Base-by-base conservation (phyloP, 345 rosid genomes). In the Bruguiera sexangula region DNA sequence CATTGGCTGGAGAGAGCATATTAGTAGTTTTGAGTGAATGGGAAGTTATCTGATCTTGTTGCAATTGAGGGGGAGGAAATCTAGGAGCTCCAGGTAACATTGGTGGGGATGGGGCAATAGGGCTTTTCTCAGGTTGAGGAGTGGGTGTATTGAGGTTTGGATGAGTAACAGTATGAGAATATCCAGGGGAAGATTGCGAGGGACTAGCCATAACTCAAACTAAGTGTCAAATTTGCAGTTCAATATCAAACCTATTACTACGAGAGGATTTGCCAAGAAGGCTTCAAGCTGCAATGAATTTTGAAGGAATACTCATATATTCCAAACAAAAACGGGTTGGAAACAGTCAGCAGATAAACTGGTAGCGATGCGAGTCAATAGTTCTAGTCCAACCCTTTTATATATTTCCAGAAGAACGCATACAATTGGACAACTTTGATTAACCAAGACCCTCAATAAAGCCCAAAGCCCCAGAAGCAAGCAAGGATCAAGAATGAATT, bases 1-100 rank as follows among this genome's bases (percentile, higher is more conserved):
- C 97, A 79, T 85, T 87, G 18, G 85, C 74, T 27, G 96, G 87
- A 5, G 94, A 87, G 67, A 82, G 29, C 53, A 88, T 31, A 75
- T 68, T 83, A 31, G 88, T 84, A 39, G 76, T 66, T 76, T 70
- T 83, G 72, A 81, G 67, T 0, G 90, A 80, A 54, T 96, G 92
- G n/a, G 92, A 85, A 76, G 79, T 59, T 43, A 76, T 52, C 64
- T 85, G 93, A 75, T 91, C 93, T 37, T 77, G 91, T 59, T 86
- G 91, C 54, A 83, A 78, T 59, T 48, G 81, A 9, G 89, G 90
- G 7, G 89, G 79, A 68, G 86, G 84, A 82, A 87, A 92, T 76
- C 87, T 80, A 31, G 96, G 90, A 60, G 86, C 82, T 75, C 75
- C 77, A 48, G 88, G 78, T 46, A 85, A 71, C 65, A 77, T 46